Percentiles rank a stretch among this genome's conserved stretches.
These are phyloP conservation scores for Dryas integrifolia DNA, from an alignment of 331 rosid species.

Conservation along the genomic window DNA sequence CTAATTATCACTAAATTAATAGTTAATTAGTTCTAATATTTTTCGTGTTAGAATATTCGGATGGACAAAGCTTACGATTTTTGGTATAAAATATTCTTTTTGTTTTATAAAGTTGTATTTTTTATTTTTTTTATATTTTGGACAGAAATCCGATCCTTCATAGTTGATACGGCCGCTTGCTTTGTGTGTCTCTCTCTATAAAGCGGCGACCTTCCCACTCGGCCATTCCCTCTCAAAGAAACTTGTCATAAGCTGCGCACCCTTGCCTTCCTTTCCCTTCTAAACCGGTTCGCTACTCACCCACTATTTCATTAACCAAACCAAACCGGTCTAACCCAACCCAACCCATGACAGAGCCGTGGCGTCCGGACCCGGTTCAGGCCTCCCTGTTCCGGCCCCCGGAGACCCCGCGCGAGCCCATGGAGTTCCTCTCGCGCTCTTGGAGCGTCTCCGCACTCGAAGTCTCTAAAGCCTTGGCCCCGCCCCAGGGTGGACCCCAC, in stretches of 20 bases:
- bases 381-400: slow-evolving; percentile 56
- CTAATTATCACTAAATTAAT: too few relatives aligned
- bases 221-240: background rate
- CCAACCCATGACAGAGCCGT: slow-evolving; percentile 41
- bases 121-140: background rate
- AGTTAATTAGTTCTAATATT: too few relatives aligned
- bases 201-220: slow-evolving; percentile 20
- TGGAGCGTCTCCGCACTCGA: slow-evolving; percentile 90
- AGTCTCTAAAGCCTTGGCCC: slow-evolving; percentile 71
- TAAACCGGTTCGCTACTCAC: background rate
- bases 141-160: background rate
- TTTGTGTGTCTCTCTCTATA: slow-evolving; percentile 22
- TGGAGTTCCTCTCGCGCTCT: slow-evolving; percentile 98
- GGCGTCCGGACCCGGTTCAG: slow-evolving; percentile 56
- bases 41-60: too few relatives aligned
- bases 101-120: background rate
- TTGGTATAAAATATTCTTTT: too few relatives aligned
- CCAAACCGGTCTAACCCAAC: slow-evolving; percentile 19
- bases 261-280: background rate
- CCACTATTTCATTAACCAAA: too few relatives aligned
- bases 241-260: background rate
- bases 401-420: slow-evolving; percentile 89
- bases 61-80: too few relatives aligned
- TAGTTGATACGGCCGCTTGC: background rate
- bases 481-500: slow-evolving; percentile 29